Percentiles rank a stretch among this genome's conserved stretches.
These are phyloP conservation scores for Angomonas ambiguus DNA, from an alignment of 208 protist genomes.

Conservation along the genomic window DNA sequence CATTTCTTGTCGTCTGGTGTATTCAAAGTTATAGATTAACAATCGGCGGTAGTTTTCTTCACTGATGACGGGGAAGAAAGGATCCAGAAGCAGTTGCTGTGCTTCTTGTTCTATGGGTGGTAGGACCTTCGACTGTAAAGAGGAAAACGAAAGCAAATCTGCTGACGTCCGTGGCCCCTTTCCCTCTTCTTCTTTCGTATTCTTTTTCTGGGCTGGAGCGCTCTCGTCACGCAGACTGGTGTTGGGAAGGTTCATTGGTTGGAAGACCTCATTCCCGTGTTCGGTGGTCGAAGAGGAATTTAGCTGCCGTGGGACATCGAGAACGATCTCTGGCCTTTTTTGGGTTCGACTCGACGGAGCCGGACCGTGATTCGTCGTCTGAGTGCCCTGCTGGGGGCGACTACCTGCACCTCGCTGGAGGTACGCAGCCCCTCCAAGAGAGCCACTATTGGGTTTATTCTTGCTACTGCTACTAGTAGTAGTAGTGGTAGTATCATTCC, in stretches of 20 bases:
- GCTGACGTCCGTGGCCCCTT: too few species aligned
- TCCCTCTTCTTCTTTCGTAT: too few species aligned
- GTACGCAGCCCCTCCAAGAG: too few species aligned
- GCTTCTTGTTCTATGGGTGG: constrained; percentile 1
- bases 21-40: constrained; percentile 57
- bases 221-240: not conserved
- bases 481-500: not conserved
- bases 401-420: too few species aligned
- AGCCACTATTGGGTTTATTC: not conserved
- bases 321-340: not conserved
- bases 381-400: too few species aligned
- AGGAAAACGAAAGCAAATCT: not conserved
- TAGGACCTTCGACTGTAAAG: not conserved
- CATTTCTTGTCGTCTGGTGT: constrained; percentile 25
- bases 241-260: not conserved
- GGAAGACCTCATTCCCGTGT: not conserved
- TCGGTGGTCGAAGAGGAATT: not conserved
- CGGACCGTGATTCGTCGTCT: too few species aligned
- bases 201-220: too few species aligned
- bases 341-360: not conserved
- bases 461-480: not conserved
- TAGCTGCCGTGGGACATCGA: not conserved
- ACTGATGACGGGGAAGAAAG: constrained; percentile 52
- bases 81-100: constrained; percentile 35
- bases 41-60: constrained; percentile 78